A percentile compares a stretch with the other conserved stretches of the same genome.
phyloP scores from a whole-genome alignment of 1,284 basidiomycete species.

The Phellinidium pouzarii region DNA sequence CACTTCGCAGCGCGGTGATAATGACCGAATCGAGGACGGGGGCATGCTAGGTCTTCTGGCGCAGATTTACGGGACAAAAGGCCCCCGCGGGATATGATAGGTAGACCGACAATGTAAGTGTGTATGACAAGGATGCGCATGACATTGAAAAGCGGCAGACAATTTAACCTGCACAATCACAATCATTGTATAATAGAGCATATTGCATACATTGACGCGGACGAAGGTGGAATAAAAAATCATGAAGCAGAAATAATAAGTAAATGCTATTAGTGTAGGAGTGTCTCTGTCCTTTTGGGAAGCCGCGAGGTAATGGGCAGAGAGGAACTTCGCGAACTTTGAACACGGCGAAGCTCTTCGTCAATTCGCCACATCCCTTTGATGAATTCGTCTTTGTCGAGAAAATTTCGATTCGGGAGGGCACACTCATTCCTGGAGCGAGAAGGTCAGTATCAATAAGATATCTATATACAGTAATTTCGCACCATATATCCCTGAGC shows the following conservation, averaged over 20 bases:
- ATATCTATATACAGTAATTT: conserved; percentile 18
- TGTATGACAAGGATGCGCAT: background rate
- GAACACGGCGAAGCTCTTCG: conserved; percentile 65
- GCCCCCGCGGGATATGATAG: conserved; percentile 23
- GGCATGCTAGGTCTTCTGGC: conserved; percentile 71
- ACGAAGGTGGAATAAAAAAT: background rate
- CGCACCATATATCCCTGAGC: conserved; percentile 62
- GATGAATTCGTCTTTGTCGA: conserved; percentile 61
- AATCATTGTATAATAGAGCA: background rate
- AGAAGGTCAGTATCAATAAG: conserved; percentile 2
- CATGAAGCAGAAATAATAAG: background rate
- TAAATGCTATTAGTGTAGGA: background rate
- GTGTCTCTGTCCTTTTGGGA: background rate
- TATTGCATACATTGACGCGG: background rate
- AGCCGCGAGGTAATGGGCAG: conserved; percentile 21
- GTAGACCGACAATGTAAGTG: background rate
- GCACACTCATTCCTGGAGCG: conserved; percentile 61
- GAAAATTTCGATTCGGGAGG: conserved; percentile 41
- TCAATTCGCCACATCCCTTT: conserved; percentile 81
- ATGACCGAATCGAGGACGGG: conserved; percentile 48
- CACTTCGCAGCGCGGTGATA: conserved; percentile 44
- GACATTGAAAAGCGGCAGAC: no score
- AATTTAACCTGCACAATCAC: no score
- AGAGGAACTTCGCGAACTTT: conserved; percentile 23
- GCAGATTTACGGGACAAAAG: conserved; percentile 68